phyloP scores from a whole-genome alignment of 2,329 filamentous ascomycete species.

The Parascedosporium putredinis region DNA sequence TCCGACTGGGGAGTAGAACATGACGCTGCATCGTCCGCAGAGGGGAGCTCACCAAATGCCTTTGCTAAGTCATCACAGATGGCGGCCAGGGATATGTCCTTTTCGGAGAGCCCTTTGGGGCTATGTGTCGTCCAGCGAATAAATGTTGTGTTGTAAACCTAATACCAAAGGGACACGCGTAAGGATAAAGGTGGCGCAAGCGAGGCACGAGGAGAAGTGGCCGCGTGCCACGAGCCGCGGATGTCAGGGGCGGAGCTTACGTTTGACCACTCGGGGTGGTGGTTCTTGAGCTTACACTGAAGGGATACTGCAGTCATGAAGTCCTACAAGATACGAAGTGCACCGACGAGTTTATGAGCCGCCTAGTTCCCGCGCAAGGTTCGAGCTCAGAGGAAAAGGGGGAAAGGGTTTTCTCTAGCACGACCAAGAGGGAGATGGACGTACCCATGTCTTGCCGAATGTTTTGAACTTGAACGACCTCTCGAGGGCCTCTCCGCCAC shows the following conservation, averaged over 20 bases:
- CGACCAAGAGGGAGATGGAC: constrained; percentile 21
- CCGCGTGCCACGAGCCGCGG: background rate
- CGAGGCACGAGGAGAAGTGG: background rate
- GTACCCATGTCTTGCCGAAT: constrained; percentile 55
- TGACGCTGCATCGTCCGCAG: constrained; percentile 15
- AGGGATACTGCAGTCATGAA: constrained; percentile 66
- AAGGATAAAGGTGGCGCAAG: background rate
- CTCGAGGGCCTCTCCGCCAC: constrained; percentile 44
- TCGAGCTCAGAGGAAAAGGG: background rate
- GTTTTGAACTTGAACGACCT: constrained; percentile 53
- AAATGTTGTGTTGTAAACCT: constrained; percentile 61
- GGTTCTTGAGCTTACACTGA: constrained; percentile 56
- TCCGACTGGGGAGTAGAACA: constrained; percentile 24
- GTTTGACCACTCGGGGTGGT: constrained; percentile 71
- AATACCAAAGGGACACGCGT: too few species aligned
- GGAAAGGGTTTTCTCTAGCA: background rate
- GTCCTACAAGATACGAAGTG: too few species aligned
- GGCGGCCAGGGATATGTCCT: constrained; percentile 51
- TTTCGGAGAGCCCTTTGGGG: constrained; percentile 52
- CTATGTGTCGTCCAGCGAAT: constrained; percentile 66
- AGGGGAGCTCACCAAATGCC: constrained; percentile 43
- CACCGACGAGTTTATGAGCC: too few species aligned
- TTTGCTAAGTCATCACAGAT: constrained; percentile 50
- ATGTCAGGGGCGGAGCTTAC: constrained; percentile 27
- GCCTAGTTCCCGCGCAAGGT: too few species aligned